Base-by-base conservation (phyloP, 1,284 basidiomycete genomes). In the Coniferiporia weirii region DNA sequence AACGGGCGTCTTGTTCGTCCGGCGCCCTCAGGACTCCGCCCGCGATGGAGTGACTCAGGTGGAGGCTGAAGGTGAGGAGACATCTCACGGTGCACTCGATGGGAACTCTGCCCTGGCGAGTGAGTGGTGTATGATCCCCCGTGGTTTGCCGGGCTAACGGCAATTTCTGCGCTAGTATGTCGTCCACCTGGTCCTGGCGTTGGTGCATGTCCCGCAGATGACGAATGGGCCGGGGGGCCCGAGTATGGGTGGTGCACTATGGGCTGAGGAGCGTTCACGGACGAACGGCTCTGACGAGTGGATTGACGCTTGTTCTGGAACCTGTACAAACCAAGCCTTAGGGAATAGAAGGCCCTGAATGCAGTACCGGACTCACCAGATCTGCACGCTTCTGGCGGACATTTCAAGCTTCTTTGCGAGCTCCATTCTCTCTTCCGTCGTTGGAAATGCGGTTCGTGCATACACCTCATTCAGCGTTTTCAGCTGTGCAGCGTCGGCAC, bases 281-380 rank as follows among this genome's bases (percentile, higher is more conserved):
- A 75, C 67, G 86, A 83, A 55, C 87, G 84, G 63, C 82, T 87
- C 71, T 89, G 86, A 57, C 87, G 79, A 83, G 85, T 86, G 15
- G 86, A 82, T 69, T 91, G 89, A 57, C 89, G 78, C 73, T 90
- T 90, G 68, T 91, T 91, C 74, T 91, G 89, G 75, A 91, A 91
- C 88, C 88, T 91, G 55, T 17, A 49, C 19, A 47, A 48, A 48
- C 9, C 38, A 40, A 40, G 55, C 40, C 22, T 52, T 40, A 20
- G 15, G 40, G 34, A 45, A 45, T 57, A 56, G 58, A 61, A 52
- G 49, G 27, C 12, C 36, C 36, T 63, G 53, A 61, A 59, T 57
- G 56, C 64, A 61, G 61, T 60, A 34, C 38, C 59, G 47, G 56
- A 66, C 79, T 65, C 70, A 90, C 89, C 89, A 92, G 63, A 92